Evolutionary conservation across 306 rosid species (phyloP).

Genomic region (Sicyos baderoa): DNA sequence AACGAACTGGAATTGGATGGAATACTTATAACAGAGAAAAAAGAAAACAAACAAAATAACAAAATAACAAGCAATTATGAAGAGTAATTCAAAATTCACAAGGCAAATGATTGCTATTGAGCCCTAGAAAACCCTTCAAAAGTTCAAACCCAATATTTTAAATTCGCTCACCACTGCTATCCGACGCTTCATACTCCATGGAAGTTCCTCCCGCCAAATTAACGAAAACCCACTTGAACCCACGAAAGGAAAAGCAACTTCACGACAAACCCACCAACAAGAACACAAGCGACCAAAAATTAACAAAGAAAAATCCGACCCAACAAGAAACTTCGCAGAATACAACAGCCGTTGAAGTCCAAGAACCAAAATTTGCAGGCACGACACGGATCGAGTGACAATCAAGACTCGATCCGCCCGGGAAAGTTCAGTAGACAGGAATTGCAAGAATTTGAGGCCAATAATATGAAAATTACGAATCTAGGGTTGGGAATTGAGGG

Average conservation of each 20-base stretch:
- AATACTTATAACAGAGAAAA: neutral
- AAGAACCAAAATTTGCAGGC: conserved; percentile 1
- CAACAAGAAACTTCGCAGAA: neutral
- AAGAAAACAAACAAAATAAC: neutral
- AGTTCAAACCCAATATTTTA: conserved; percentile 6
- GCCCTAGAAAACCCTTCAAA: conserved; percentile 12
- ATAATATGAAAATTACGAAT: neutral
- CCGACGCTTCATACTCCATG: conserved; percentile 67
- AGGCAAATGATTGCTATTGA: neutral
- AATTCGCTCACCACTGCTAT: conserved; percentile 66
- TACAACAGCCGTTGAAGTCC: conserved; percentile 1
- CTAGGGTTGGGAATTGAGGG: neutral
- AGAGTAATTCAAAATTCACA: neutral
- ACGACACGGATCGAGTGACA: neutral
- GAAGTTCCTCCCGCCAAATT: conserved; percentile 17
- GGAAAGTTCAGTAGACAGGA: neutral
- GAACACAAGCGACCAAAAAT: neutral
- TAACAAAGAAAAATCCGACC: neutral
- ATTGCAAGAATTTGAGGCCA: neutral
- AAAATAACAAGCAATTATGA: neutral
- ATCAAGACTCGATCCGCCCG: conserved; percentile 11
- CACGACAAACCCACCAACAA: conserved; percentile 22
- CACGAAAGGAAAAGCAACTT: conserved; percentile 16
- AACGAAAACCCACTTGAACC: conserved; percentile 11
- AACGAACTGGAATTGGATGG: neutral